phyloP scores from a whole-genome alignment of 805 yeast genomes.

The Nakazawaea siamensis region DNA sequence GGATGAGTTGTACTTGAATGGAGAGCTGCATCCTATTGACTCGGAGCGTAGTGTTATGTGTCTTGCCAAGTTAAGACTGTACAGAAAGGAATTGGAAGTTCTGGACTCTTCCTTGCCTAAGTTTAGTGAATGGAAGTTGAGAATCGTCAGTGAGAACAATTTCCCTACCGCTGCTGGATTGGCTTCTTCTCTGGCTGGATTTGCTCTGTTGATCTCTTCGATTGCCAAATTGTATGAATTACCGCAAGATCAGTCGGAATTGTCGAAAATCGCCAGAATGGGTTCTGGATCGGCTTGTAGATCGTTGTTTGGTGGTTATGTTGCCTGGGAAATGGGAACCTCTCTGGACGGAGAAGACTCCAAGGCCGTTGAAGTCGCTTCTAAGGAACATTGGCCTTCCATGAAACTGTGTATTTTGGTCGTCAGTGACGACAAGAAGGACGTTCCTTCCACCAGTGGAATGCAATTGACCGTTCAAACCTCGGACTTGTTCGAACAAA shows the following conservation, averaged over 20 bases:
- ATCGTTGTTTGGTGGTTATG: constrained; percentile 94
- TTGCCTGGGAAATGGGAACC: constrained; percentile 98
- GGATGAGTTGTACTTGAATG: constrained; percentile 82
- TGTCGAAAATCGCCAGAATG: constrained; percentile 91
- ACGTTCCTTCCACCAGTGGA: constrained; percentile 89
- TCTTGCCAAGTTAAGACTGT: constrained; percentile 60
- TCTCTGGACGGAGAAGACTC: constrained; percentile 79
- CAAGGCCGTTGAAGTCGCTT: constrained; percentile 87
- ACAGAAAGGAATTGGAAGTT: constrained; percentile 56
- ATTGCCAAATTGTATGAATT: constrained; percentile 77
- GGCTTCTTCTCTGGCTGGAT: constrained; percentile 98
- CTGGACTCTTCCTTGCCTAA: constrained; percentile 47
- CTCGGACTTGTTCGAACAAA: constrained; percentile 74
- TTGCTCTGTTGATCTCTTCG: constrained; percentile 91
- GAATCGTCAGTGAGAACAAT: constrained; percentile 87
- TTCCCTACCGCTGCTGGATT: constrained; percentile 99
- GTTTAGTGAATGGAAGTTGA: constrained; percentile 57
- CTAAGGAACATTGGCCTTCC: constrained; percentile 80
- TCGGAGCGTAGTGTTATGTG: constrained; percentile 64
- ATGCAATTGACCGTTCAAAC: constrained; percentile 94
- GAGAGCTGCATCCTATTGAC: constrained; percentile 64
- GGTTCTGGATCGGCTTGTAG: constrained; percentile 99
- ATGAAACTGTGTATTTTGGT: constrained; percentile 91
- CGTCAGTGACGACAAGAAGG: constrained; percentile 89
- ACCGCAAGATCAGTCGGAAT: constrained; percentile 78